phyloP scores from a whole-genome alignment of 805 yeast species.

The Cyberlindnera euphorbiae region DNA sequence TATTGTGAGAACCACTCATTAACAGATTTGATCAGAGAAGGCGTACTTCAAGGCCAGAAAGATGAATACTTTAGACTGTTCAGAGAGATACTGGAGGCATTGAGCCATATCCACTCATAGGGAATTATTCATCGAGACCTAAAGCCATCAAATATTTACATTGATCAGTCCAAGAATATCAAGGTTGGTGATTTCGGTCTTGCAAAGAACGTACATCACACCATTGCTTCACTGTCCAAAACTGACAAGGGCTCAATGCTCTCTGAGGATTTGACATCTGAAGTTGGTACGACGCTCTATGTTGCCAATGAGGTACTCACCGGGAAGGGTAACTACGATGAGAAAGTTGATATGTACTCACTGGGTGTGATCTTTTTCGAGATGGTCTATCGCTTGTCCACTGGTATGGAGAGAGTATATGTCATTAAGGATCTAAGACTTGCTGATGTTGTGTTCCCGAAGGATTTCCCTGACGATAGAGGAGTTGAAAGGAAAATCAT shows the following conservation, averaged over 20 bases:
- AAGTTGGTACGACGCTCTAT: constrained; percentile 90
- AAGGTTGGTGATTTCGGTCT: constrained; percentile 97
- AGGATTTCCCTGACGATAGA: constrained; percentile 51
- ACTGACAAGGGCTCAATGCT: constrained; percentile 23
- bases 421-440: constrained; percentile 63
- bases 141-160: constrained; percentile 93
- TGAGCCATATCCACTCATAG: constrained; percentile 85
- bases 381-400: constrained; percentile 80
- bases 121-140: constrained; percentile 94
- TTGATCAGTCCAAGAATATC: constrained; percentile 82
- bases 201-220: constrained; percentile 78
- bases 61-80: constrained; percentile 88
- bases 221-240: constrained; percentile 27
- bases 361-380: constrained; percentile 93
- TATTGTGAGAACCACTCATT: constrained; percentile 94
- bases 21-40: constrained; percentile 70
- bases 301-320: constrained; percentile 84
- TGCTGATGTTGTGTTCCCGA: constrained; percentile 61
- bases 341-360: constrained; percentile 93
- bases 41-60: constrained; percentile 63
- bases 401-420: constrained; percentile 89
- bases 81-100: constrained; percentile 83
- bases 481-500: constrained; percentile 66
- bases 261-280: constrained; percentile 78
- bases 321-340: constrained; percentile 76